phyloP scores from a whole-genome alignment of 2,329 filamentous ascomycete genomes.

The Aspergillus viridinutans region DNA sequence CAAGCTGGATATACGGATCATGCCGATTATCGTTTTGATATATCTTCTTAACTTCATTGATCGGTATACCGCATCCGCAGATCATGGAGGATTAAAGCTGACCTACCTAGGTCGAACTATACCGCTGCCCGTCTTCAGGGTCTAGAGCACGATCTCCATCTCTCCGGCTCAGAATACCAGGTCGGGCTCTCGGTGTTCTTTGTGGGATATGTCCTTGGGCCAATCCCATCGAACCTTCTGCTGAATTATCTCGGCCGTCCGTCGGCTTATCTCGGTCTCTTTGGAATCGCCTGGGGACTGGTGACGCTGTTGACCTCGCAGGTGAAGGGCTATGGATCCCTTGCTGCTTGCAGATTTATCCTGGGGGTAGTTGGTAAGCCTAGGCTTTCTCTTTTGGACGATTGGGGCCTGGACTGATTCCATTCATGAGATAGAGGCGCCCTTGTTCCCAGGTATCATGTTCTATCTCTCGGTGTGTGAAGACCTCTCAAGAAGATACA shows the following conservation, averaged over 20 bases:
- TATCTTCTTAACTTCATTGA: conserved; percentile 24
- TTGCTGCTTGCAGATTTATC: conserved; percentile 36
- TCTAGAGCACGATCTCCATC: conserved; percentile 30
- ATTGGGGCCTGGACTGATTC: background rate
- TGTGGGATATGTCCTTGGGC: conserved; percentile 33
- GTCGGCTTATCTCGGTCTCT: conserved; percentile 34
- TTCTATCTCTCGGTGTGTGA: conserved; percentile 41
- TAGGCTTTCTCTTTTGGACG: background rate
- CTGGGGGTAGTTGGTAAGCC: conserved; percentile 38
- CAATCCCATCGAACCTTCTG: conserved; percentile 39
- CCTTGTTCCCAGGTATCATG: conserved; percentile 45
- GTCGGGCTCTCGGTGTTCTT: conserved; percentile 34
- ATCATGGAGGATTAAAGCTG: background rate
- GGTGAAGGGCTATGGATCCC: conserved; percentile 31
- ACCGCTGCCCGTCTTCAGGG: conserved; percentile 33
- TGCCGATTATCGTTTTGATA: conserved; percentile 18
- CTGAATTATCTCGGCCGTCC: conserved; percentile 30
- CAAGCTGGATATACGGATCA: conserved; percentile 19
- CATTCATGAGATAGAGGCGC: conserved; percentile 34
- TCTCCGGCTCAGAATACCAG: conserved; percentile 28
- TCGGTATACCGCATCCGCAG: conserved; percentile 2
- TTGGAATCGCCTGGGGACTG: conserved; percentile 36
- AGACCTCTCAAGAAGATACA: background rate
- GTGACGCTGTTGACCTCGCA: conserved; percentile 36
- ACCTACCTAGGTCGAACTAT: conserved; percentile 33